A percentile compares a stretch with the other conserved stretches of the same genome.
Conservation (phyloP, 2,329 filamentous ascomycete species). For the Neoascochyta sp. region DNA sequence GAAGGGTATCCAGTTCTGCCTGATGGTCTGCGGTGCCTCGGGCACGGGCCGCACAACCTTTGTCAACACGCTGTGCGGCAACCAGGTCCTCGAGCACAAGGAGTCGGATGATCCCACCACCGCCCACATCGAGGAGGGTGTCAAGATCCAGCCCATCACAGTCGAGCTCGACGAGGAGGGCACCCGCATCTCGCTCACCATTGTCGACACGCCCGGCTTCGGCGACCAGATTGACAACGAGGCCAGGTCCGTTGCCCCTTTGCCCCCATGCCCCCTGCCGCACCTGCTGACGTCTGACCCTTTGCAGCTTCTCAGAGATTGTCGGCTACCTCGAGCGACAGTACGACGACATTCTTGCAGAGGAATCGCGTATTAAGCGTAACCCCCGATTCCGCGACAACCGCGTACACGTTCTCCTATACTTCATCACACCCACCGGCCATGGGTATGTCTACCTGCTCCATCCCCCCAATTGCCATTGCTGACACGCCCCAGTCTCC, state of each 20-base stretch:
- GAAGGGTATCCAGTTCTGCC: conserved; percentile 99
- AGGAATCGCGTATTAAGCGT: conserved; percentile 99
- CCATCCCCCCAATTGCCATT: neutral
- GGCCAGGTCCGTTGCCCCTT: conserved; percentile 68
- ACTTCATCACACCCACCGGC: conserved; percentile 98
- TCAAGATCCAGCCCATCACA: conserved; percentile 97
- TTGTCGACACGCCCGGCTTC: conserved; percentile 97
- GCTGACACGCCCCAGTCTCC: conserved; percentile 60
- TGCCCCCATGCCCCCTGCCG: neutral
- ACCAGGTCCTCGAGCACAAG: conserved; percentile 85
- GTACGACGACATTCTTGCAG: conserved; percentile 98
- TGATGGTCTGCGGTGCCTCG: conserved; percentile 99
- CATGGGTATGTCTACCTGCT: conserved; percentile 63
- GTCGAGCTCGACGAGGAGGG: conserved; percentile 98
- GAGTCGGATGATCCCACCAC: conserved; percentile 85
- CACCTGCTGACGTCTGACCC: conserved; percentile 16
- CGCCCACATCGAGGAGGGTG: conserved; percentile 91
- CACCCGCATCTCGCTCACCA: conserved; percentile 94
- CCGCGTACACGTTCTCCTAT: conserved; percentile 94
- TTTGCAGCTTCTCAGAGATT: conserved; percentile 89
- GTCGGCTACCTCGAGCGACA: conserved; percentile 97
- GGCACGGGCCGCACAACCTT: conserved; percentile 98
- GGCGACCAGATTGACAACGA: conserved; percentile 99
- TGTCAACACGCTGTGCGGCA: conserved; percentile 97
- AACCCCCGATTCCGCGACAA: conserved; percentile 99